Base-by-base conservation (phyloP, 345 rosid species). In the Fremontodendron californicum region DNA sequence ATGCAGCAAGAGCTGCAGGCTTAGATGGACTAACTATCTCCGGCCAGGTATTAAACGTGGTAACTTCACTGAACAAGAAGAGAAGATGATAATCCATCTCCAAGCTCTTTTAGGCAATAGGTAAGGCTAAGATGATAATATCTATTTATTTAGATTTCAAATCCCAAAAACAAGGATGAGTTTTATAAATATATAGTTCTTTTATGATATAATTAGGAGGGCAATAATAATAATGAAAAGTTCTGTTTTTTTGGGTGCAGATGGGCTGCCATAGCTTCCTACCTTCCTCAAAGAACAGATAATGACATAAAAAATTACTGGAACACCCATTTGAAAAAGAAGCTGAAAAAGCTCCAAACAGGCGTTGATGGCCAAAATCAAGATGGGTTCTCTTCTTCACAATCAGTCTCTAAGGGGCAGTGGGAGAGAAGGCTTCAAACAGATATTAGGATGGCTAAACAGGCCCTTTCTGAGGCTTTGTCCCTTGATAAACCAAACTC, bases 201-300 rank as follows among this genome's bases (percentile, higher is more conserved):
- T 4, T 19, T 51, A 19, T 51, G 57, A 51, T 18, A 9, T 51
- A 18, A 33, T 33, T 3, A 51, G 57, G 57, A 19, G 57, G 23
- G 0, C 2, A 52, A 52, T 52, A 52, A n/a, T 18, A 74, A 60
- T 74, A 31, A 63, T 11, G 48, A 46, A 48, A 46, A 46, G n/a
- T 23, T 45, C 9, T 7, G 0, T 16, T 12, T 75, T 72, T 11
- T 72, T 46, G 62, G 51, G 45, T 81, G 75, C 84, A 95, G 99
- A 86, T 95, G 99, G 99, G 99, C 99, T 60, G 98, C 99, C 55
- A 96, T 96, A 82, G 99, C 99, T 51, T 93, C 99, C 4, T 93
- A 96, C 66, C 97, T 96, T 83, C 97, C 99, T 31, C 96, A 95
- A 78, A 89, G 98, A 77, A 95, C 99, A 39, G 99, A 95, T 66